phyloP scores from a whole-genome alignment of 169 alveolate species.

The Plasmodium cynomolgi region DNA sequence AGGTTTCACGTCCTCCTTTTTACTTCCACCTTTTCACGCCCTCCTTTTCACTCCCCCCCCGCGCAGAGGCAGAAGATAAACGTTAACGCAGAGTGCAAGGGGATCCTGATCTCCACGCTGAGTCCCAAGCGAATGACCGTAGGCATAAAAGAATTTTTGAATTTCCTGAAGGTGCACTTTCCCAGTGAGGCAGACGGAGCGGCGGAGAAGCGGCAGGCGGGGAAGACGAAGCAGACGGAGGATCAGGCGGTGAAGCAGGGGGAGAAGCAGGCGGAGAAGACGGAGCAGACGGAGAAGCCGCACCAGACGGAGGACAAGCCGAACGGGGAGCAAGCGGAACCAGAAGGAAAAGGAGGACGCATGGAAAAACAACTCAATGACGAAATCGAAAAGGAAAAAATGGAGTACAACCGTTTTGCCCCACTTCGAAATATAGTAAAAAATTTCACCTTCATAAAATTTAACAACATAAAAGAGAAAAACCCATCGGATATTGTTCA shows the following conservation, averaged over 20 bases:
- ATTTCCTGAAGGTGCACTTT: constrained; percentile 14
- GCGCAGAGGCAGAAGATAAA: constrained; percentile 57
- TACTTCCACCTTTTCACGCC: not conserved
- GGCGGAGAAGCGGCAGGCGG: constrained; percentile 14
- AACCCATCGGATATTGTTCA: constrained; percentile 81
- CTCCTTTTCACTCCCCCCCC: not conserved
- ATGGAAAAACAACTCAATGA: constrained; percentile 75
- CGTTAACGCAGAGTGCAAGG: constrained; percentile 53
- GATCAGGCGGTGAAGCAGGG: not conserved
- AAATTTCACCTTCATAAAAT: constrained; percentile 78
- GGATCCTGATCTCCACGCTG: constrained; percentile 44
- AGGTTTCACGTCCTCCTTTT: not conserved
- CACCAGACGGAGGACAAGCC: not conserved
- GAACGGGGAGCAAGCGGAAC: not conserved
- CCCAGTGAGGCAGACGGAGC: constrained; percentile 57
- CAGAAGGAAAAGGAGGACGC: not conserved
- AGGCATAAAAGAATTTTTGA: constrained; percentile 44
- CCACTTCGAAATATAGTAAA: constrained; percentile 81
- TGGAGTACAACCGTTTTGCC: constrained; percentile 77
- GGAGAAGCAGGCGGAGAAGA: not conserved
- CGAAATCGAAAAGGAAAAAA: constrained; percentile 73
- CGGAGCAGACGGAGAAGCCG: not conserved
- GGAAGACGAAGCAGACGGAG: not conserved
- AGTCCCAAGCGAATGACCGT: not conserved
- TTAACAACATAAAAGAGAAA: constrained; percentile 72